phyloP scores from a whole-genome alignment of 768 basidiomycete species.

The Collybia mongolica region DNA sequence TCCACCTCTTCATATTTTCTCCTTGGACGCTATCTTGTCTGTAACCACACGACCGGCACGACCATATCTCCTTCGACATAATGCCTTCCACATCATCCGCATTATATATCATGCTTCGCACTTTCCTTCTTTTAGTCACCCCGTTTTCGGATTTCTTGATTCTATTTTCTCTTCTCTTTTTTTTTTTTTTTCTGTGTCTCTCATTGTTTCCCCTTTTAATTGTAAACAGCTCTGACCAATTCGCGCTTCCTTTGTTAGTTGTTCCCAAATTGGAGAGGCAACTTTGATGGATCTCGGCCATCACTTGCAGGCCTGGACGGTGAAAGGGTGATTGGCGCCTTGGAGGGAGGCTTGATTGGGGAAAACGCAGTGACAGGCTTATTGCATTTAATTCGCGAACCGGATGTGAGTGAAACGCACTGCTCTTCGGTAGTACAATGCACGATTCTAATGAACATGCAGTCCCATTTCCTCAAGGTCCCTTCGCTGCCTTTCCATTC shows the following conservation, averaged over 20 bases:
- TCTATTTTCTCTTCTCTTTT: not conserved
- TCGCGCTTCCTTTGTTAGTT: constrained; percentile 39
- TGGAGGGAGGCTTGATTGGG: constrained; percentile 66
- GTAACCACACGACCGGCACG: no score
- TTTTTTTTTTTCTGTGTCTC: not conserved
- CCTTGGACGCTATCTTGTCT: no score
- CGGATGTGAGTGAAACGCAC: constrained; percentile 54
- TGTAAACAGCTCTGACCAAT: no score
- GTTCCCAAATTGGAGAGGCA: constrained; percentile 80
- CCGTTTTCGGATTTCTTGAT: not conserved
- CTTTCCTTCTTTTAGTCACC: not conserved
- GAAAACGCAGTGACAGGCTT: constrained; percentile 67
- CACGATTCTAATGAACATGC: constrained; percentile 11
- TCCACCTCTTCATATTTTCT: no score
- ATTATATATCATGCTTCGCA: not conserved
- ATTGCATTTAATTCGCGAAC: constrained; percentile 69
- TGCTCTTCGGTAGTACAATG: not conserved
- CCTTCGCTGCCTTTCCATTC: constrained; percentile 79
- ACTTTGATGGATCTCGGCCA: constrained; percentile 67
- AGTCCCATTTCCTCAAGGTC: constrained; percentile 88
- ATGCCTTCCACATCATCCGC: no score
- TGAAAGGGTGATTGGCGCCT: constrained; percentile 54
- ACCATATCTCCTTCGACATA: no score
- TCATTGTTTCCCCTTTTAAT: not conserved
- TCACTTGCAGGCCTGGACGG: constrained; percentile 63